Evolutionary conservation across 2,329 filamentous ascomycete species (phyloP).

Genomic region (Aspergillus brasiliensis): DNA sequence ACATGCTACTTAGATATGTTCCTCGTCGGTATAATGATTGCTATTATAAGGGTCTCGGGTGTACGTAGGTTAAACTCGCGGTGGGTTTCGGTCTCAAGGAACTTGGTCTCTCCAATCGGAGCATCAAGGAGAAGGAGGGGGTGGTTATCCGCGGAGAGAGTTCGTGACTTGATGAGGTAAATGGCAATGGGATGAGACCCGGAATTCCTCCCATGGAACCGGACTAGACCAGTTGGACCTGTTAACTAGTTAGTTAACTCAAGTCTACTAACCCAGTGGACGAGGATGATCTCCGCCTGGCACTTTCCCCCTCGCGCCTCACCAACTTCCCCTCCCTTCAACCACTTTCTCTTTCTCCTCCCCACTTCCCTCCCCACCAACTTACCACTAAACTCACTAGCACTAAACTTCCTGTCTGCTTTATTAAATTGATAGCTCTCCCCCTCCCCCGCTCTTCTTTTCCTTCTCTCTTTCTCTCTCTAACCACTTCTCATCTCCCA

Average conservation of each 20-base stretch:
- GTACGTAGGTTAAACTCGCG: not conserved
- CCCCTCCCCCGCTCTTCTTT: not conserved
- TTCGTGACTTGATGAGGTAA: not conserved
- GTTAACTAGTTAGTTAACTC: too few relatives aligned
- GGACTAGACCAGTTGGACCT: not conserved
- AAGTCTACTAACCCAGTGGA: too few relatives aligned
- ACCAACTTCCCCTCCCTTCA: not conserved
- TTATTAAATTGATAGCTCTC: not conserved
- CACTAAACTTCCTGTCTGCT: not conserved
- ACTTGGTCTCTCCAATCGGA: not conserved
- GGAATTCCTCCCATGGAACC: not conserved
- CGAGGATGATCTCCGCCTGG: not conserved
- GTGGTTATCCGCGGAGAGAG: not conserved
- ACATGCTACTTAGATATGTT: too few relatives aligned
- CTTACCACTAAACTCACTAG: too few relatives aligned
- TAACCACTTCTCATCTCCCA: not conserved
- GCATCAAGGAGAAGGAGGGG: not conserved
- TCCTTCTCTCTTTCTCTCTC: conserved; percentile 3
- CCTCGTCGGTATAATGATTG: too few relatives aligned
- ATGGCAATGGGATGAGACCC: not conserved
- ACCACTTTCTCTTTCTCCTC: not conserved
- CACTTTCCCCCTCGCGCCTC: not conserved
- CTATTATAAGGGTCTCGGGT: not conserved
- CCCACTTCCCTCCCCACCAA: not conserved
- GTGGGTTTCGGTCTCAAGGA: not conserved